A percentile compares a stretch with the other conserved stretches of the same genome.
These are phyloP conservation scores for Neobulgaria alba DNA, from an alignment of 2,329 filamentous ascomycete genomes.

Conservation along the genomic window DNA sequence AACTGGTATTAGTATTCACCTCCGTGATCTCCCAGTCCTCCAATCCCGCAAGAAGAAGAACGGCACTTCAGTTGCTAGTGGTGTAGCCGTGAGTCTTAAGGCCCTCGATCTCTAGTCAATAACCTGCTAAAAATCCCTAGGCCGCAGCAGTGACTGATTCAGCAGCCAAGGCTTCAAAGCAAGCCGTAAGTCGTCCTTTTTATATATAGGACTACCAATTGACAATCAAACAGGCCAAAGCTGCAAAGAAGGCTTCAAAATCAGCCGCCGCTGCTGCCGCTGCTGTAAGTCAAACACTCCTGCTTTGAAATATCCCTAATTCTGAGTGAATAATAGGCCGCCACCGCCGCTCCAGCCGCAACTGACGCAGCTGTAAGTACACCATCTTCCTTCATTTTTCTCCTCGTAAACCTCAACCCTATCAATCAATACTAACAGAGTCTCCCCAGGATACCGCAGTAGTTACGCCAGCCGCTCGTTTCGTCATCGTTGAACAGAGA, in stretches of 20 bases:
- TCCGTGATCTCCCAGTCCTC: constrained; percentile 13
- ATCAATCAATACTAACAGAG: too few species aligned
- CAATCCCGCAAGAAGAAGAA: constrained; percentile 18
- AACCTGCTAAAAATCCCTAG: too few species aligned
- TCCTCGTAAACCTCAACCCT: not conserved
- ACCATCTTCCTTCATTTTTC: not conserved
- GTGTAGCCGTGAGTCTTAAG: constrained; percentile 3
- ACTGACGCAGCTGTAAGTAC: not conserved
- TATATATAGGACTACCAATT: not conserved
- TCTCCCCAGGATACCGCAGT: too few species aligned
- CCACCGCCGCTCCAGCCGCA: too few species aligned
- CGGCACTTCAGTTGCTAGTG: constrained; percentile 9
- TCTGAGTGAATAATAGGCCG: too few species aligned
- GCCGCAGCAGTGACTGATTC: constrained; percentile 2
- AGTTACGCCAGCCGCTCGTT: too few species aligned
- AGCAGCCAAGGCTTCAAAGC: constrained; percentile 4
- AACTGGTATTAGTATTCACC: constrained; percentile 16
- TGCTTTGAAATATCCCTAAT: too few species aligned
- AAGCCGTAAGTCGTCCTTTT: constrained; percentile 1
- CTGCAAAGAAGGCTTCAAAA: constrained; percentile 3
- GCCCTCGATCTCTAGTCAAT: not conserved
- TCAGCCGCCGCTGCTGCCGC: not conserved
- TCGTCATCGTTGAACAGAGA: too few species aligned
- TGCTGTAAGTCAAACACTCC: not conserved
- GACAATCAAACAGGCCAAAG: constrained; percentile 1